phyloP scores from a whole-genome alignment of 768 basidiomycete species.

The Lentinula lateritia region DNA sequence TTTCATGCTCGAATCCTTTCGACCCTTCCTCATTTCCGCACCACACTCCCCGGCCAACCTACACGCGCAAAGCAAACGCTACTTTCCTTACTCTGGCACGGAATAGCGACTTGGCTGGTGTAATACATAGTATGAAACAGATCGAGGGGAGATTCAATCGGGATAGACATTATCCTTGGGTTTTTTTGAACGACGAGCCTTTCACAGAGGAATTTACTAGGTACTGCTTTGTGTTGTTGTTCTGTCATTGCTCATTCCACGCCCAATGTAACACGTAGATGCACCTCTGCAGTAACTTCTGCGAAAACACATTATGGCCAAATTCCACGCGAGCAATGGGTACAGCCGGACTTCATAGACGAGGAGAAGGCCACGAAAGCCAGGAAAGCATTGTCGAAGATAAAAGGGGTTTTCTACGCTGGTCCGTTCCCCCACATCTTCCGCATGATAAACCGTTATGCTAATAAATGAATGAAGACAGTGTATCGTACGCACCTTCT shows the following conservation, averaged over 20 bases:
- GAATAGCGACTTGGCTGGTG: not conserved
- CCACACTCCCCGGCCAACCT: not conserved
- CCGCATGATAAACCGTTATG: not conserved
- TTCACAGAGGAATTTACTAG: not conserved
- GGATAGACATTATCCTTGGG: conserved; percentile 5
- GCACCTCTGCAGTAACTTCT: not conserved
- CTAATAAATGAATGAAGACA: not conserved
- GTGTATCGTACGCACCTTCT: not conserved
- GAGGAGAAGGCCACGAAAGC: not conserved
- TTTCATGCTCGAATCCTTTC: not conserved
- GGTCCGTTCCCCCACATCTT: not conserved
- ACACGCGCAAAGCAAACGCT: conserved; percentile 1
- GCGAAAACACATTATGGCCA: not conserved
- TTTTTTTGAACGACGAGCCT: conserved; percentile 1
- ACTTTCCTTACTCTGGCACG: not conserved
- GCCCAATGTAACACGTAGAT: not conserved
- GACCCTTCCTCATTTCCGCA: not conserved
- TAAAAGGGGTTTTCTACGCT: not conserved
- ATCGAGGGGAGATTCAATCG: conserved; percentile 1
- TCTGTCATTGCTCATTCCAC: not conserved
- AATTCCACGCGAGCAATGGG: conserved; percentile 2
- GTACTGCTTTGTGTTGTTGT: not conserved
- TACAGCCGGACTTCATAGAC: conserved; percentile 2
- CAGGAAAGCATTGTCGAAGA: not conserved
- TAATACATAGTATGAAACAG: conserved; percentile 3